A percentile compares a stretch with the other conserved stretches of the same genome.
These are phyloP conservation scores for Hemisphaericaspora nanyangensis DNA, from an alignment of 805 yeast species.

Conservation along the genomic window DNA sequence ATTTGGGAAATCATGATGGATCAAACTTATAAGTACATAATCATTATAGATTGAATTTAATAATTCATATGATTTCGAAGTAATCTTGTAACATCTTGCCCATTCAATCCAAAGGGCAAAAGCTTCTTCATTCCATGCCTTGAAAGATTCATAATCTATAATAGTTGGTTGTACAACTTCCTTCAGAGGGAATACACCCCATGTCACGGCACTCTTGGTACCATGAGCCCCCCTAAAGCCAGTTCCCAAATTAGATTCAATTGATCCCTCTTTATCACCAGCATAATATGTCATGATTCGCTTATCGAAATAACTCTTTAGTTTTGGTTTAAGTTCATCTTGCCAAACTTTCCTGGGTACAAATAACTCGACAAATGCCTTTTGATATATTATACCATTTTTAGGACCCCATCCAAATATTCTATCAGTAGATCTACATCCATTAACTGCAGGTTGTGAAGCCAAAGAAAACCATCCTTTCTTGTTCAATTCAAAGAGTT, in stretches of 20 bases:
- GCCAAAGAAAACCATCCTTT: slow-evolving; percentile 81
- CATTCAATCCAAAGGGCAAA: slow-evolving; percentile 89
- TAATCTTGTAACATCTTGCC: slow-evolving; percentile 72
- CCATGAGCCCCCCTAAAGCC: slow-evolving; percentile 23
- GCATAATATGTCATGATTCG: slow-evolving; percentile 69
- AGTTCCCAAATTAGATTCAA: slow-evolving; percentile 56
- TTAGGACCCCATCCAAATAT: slow-evolving; percentile 98
- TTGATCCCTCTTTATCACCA: slow-evolving; percentile 57
- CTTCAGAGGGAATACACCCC: slow-evolving; percentile 95
- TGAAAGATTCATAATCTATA: slow-evolving; percentile 86
- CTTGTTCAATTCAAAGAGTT: slow-evolving; percentile 72
- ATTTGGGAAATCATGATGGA: slow-evolving; percentile 77
- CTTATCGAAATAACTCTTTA: slow-evolving; percentile 34
- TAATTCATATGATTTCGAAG: slow-evolving; percentile 53
- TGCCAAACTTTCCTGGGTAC: slow-evolving; percentile 73
- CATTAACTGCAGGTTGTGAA: slow-evolving; percentile 93
- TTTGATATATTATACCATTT: slow-evolving; percentile 85
- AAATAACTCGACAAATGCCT: slow-evolving; percentile 83
- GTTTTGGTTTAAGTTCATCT: slow-evolving; percentile 44
- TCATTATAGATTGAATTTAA: slow-evolving; percentile 57
- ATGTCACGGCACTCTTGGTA: slow-evolving; percentile 81
- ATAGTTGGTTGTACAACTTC: slow-evolving; percentile 91
- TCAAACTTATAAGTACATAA: slow-evolving; percentile 76
- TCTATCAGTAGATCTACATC: slow-evolving; percentile 71
- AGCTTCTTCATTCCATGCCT: slow-evolving; percentile 96